Percentiles rank a stretch among this genome's conserved stretches.
Conservation (phyloP, 2,329 filamentous ascomycete species). For the Clonostachys chloroleuca region DNA sequence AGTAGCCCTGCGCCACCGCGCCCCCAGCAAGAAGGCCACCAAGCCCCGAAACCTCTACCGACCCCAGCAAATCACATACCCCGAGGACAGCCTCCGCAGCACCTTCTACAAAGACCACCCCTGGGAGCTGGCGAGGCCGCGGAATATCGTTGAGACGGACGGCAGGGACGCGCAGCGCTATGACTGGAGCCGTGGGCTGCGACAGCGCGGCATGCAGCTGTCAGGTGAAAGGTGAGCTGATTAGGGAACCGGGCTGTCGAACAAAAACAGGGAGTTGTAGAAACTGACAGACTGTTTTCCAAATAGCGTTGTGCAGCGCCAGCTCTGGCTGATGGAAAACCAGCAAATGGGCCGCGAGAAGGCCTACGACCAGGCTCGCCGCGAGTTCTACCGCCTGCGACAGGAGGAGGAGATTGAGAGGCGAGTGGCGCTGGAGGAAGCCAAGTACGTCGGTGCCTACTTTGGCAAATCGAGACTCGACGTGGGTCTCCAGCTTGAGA, state of each 20-base stretch:
- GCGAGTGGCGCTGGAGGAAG: constrained; percentile 84
- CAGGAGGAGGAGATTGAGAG: constrained; percentile 78
- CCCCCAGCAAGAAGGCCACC: constrained; percentile 12
- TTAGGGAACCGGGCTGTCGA: not conserved
- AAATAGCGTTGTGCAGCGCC: constrained; percentile 82
- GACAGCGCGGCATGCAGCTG: constrained; percentile 70
- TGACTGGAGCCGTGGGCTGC: constrained; percentile 74
- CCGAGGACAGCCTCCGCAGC: constrained; percentile 76
- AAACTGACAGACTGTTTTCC: not conserved
- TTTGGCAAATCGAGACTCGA: constrained; percentile 77
- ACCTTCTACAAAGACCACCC: constrained; percentile 93
- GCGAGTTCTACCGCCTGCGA: constrained; percentile 84
- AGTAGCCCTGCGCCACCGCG: constrained; percentile 40
- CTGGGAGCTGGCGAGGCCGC: constrained; percentile 90
- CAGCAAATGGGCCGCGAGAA: constrained; percentile 53
- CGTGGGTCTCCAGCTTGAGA: constrained; percentile 78
- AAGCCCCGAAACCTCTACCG: constrained; percentile 72
- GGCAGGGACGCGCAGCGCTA: constrained; percentile 73
- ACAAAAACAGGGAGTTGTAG: too few relatives aligned
- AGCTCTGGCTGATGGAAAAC: constrained; percentile 77
- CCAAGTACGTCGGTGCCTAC: constrained; percentile 77
- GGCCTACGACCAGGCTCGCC: constrained; percentile 83
- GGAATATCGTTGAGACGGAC: constrained; percentile 78
- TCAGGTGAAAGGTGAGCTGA: constrained; percentile 76
- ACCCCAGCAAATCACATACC: constrained; percentile 72